These are phyloP conservation scores for Linnemannia zychae DNA, from an alignment of 192 early-diverging fungal species.

Conservation along the genomic window DNA sequence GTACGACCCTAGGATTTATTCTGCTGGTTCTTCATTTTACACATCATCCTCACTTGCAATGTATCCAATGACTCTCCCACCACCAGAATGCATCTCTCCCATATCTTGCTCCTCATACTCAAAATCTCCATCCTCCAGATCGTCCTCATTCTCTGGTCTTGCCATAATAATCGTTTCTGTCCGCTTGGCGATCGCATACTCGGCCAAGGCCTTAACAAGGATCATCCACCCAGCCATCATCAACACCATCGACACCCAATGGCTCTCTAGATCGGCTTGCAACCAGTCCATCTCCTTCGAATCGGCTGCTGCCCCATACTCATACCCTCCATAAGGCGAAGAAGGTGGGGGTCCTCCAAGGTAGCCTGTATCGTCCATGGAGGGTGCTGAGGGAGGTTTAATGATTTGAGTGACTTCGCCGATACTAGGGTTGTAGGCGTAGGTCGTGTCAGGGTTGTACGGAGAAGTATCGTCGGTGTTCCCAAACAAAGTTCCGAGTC, in stretches of 20 bases:
- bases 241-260: slow-evolving; percentile 78
- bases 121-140: background rate
- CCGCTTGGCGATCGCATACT: slow-evolving; percentile 78
- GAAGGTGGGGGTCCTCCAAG: slow-evolving; percentile 8
- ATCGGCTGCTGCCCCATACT: slow-evolving; percentile 8
- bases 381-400: background rate
- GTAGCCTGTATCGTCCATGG: slow-evolving; percentile 33
- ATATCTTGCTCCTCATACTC: background rate
- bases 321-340: background rate
- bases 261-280: slow-evolving; percentile 61
- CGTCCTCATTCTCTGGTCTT: slow-evolving; percentile 7
- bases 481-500: slow-evolving; percentile 53
- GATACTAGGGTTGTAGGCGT: slow-evolving; percentile 26
- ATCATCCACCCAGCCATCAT: slow-evolving; percentile 82
- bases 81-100: background rate
- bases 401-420: slow-evolving; percentile 43
- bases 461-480: background rate
- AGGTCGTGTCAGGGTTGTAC: slow-evolving; percentile 16
- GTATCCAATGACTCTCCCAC: background rate
- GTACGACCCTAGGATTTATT: too few species aligned
- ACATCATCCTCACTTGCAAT: background rate
- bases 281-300: slow-evolving; percentile 35
- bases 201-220: slow-evolving; percentile 76
- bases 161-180: slow-evolving; percentile 73
- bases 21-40: too few species aligned